Evolutionary conservation across 1,284 basidiomycete genomes (phyloP), one percentile per base, ranked within the genome.

Genomic region (Agroathelia rolfsii): DNA sequence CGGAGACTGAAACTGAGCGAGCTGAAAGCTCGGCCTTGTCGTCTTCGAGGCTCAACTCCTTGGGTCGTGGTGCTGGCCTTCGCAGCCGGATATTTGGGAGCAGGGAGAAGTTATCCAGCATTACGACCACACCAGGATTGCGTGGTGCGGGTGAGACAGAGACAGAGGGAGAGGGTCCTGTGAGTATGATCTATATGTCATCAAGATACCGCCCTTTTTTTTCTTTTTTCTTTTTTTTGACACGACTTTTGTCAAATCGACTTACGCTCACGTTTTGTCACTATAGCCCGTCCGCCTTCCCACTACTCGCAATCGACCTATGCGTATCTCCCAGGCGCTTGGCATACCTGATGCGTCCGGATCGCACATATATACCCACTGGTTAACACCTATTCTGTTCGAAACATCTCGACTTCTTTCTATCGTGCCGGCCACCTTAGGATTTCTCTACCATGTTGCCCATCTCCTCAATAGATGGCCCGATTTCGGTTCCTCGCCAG

Each of bases 91-190:
- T n/a, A n/a, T n/a, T n/a, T n/a, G n/a, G n/a, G n/a, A n/a, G n/a
- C n/a, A n/a, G n/a, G n/a, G n/a, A n/a, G n/a, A n/a, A n/a, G n/a
- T n/a, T n/a, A n/a, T n/a, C n/a, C n/a, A 48, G 53, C 24, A 81
- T 82, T 41, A 76, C 67, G 9, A 82, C 79, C 0, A 61, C 69
- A 0, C 69, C 69, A n/a, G 76, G 69, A 3, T 58, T 61, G 33
- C 49, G 57, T 21, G 72, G 79, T 41, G 76, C 76, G 17, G 80
- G 77, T 1, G 81, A 83, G 55, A 83, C 81, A 0, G 81, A 84
- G 48, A 83, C 81, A 0, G 81, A 84, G 48, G 60, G 69, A 9
- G 81, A 83, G 43, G 80, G 83, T 46, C 71, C 73, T 28, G 80
- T 82, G 50, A 60, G 78, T 59, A 13, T n/a, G n/a, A n/a, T n/a